These are phyloP conservation scores for Irpex sp. DNA, from an alignment of 1,284 basidiomycete genomes.

Conservation along the genomic window DNA sequence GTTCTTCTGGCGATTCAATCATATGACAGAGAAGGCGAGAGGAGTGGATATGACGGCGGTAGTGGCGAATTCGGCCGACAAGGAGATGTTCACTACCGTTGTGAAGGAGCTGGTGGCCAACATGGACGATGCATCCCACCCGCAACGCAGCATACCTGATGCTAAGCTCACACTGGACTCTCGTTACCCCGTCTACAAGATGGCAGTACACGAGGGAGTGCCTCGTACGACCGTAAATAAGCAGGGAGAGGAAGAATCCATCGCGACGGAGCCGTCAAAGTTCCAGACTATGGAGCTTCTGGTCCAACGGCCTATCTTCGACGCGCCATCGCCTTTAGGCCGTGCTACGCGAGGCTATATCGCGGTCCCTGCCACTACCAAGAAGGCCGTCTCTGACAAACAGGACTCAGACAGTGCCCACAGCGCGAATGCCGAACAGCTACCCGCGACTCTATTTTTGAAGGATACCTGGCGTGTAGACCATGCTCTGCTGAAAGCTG, in stretches of 20 bases:
- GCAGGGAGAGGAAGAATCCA: neutral
- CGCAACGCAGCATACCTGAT: neutral
- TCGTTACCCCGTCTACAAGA: neutral
- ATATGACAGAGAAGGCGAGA: slow-evolving; percentile 1
- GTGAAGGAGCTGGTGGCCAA: neutral
- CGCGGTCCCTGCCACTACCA: neutral
- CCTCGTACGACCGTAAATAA: neutral
- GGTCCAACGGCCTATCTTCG: slow-evolving; percentile 1
- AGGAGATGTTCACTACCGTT: neutral
- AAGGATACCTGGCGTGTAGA: slow-evolving; percentile 6
- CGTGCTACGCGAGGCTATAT: slow-evolving; percentile 3
- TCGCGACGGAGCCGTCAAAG: neutral
- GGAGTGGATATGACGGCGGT: neutral
- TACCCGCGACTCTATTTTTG: neutral
- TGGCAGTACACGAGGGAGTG: neutral
- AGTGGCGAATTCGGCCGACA: neutral
- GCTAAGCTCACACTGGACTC: neutral
- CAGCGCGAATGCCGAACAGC: neutral
- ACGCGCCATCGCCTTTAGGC: neutral
- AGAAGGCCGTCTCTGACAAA: neutral
- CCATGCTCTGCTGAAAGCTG: neutral
- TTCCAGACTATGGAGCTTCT: neutral
- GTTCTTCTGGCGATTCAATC: slow-evolving; percentile 4
- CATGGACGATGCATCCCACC: neutral
- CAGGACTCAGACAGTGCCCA: neutral